phyloP scores from a whole-genome alignment of 352 stramenopile genomes.

The Phytopythium delawarense region DNA sequence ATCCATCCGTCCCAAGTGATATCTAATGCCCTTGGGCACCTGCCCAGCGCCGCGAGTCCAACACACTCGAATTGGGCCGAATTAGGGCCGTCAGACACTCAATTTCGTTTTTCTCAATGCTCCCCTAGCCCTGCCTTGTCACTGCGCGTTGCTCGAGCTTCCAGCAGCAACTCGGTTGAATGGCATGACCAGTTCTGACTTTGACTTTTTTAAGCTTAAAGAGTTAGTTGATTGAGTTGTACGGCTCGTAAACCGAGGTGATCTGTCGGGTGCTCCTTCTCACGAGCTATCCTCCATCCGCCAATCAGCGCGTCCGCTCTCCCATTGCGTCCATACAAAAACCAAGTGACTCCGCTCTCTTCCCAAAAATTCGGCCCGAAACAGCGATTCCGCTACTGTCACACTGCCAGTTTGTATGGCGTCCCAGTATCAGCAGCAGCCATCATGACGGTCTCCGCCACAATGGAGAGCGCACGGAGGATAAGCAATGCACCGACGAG shows the following conservation, averaged over 20 bases:
- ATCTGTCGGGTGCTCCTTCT: neutral
- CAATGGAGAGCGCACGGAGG: neutral
- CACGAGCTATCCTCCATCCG: neutral
- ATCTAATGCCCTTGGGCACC: neutral
- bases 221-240: too few species aligned
- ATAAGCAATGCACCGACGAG: slow-evolving; percentile 2
- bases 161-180: neutral
- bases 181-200: neutral
- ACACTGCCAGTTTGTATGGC: too few species aligned
- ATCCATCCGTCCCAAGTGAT: neutral
- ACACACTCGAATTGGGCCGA: neutral
- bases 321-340: neutral
- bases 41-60: neutral
- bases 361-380: neutral
- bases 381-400: neutral
- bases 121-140: neutral
- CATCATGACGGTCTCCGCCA: neutral
- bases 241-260: neutral
- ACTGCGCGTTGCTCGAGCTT: neutral
- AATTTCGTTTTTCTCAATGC: neutral
- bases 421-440: too few species aligned
- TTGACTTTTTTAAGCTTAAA: neutral
- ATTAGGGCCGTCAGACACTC: neutral
- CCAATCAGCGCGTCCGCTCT: neutral
- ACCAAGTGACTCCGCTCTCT: neutral